Evolutionary conservation across 495 filamentous ascomycete species (phyloP), one percentile per base, ranked within the genome.

Genomic region (Echria macrotheca): DNA sequence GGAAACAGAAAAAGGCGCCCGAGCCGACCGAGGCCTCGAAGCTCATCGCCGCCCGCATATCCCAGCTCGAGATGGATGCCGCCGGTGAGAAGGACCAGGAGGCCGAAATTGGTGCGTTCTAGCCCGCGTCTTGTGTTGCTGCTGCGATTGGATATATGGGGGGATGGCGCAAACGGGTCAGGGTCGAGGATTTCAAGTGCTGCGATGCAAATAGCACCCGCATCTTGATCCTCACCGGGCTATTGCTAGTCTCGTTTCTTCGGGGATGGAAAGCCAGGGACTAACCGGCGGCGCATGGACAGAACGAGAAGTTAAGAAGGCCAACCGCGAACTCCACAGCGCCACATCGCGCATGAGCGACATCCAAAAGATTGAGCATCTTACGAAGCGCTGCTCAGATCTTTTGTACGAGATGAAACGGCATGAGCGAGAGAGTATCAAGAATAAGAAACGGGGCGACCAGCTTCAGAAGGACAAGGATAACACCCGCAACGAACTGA

Each of bases 381-480:
- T 96, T 2, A 89, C 90, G 52, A 94, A 87, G 55, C 89, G 89
- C 59, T 96, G 91, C 50, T 86, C 87, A 36, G 91, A 97, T 53
- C 79, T 96, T 2, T 74, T 96, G 44, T 82, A 85, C 31, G 89
- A 95, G 48, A 94, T 98, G 89, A 95, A 95, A 59, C 82, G 89
- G 43, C 77, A 94, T 49, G 91, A 97, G 63, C 85, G 91, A 23
- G 93, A 97, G 46, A 87, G 95, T 59, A 75, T 85, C 32, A 97
- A 95, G 70, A 90, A 89, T 60, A 95, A 95, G 71, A 98, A 96
- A 69, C 84, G 89, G 7, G 88, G 85, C 12, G 93, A 98, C 67
- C 86, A 89, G 58, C 65, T 97, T 48, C 93, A 98, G 69, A 97
- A 97, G 65, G 93, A 98, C 54, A 94, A 94, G 64, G 93, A 98